These are phyloP conservation scores for Mycena polygramma DNA, from an alignment of 768 basidiomycete genomes.

Conservation along the genomic window DNA sequence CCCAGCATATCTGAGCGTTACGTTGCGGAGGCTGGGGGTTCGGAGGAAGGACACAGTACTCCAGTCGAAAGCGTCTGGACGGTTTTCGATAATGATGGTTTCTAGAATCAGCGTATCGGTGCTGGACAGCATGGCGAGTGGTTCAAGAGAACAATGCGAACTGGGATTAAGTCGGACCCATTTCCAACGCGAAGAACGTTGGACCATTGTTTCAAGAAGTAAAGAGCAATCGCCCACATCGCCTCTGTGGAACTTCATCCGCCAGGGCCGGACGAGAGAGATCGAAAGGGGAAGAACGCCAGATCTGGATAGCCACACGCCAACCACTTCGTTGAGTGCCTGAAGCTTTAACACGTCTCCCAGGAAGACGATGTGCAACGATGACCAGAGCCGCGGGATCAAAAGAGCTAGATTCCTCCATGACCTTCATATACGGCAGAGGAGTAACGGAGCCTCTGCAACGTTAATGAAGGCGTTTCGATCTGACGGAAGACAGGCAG, in stretches of 20 bases:
- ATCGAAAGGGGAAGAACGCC: slow-evolving; percentile 12
- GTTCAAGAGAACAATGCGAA: neutral
- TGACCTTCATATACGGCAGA: slow-evolving; percentile 1
- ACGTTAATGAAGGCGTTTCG: slow-evolving; percentile 3
- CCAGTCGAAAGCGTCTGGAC: neutral
- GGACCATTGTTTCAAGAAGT: neutral
- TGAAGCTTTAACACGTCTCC: neutral
- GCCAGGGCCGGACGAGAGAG: neutral
- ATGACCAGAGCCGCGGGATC: slow-evolving; percentile 7
- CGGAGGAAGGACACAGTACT: neutral
- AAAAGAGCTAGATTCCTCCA: slow-evolving; percentile 15
- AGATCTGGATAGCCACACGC: neutral
- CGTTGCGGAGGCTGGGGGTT: slow-evolving; percentile 1
- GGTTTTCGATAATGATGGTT: neutral
- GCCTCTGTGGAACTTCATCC: too few species aligned
- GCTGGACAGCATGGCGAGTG: neutral
- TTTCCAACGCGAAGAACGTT: neutral
- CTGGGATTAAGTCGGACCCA: neutral
- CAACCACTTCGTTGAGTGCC: neutral
- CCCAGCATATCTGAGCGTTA: neutral
- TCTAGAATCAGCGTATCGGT: slow-evolving; percentile 10
- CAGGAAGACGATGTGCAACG: slow-evolving; percentile 8
- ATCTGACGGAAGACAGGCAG: slow-evolving; percentile 1
- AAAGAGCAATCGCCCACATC: neutral
- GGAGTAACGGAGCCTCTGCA: slow-evolving; percentile 1